phyloP scores from a whole-genome alignment of 2,329 filamentous ascomycete genomes.

The Orbilia ellipsospora region DNA sequence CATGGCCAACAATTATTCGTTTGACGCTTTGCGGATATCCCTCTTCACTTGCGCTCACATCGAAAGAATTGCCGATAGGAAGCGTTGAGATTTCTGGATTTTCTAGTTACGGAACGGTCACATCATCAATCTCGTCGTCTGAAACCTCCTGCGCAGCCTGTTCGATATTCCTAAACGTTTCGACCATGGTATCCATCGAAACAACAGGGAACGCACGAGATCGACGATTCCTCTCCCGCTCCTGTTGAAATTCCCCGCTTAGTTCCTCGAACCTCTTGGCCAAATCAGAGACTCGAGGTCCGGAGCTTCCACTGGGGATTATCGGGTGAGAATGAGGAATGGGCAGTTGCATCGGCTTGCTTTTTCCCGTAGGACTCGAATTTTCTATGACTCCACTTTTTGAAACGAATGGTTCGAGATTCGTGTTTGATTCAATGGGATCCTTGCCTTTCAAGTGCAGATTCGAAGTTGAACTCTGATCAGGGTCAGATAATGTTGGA shows the following conservation, averaged over 20 bases:
- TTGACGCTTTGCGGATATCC: too few species aligned
- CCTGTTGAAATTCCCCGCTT: slow-evolving; percentile 94
- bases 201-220: slow-evolving; percentile 88
- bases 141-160: slow-evolving; percentile 84
- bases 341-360: slow-evolving; percentile 34
- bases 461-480: too few species aligned
- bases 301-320: slow-evolving; percentile 68
- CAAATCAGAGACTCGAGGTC: slow-evolving; percentile 86
- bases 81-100: too few species aligned
- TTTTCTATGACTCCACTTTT: too few species aligned
- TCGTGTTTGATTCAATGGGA: too few species aligned
- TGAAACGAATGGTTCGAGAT: too few species aligned
- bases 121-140: slow-evolving; percentile 56
- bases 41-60: too few species aligned
- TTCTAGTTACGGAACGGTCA: slow-evolving; percentile 54
- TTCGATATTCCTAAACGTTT: slow-evolving; percentile 92
- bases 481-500: too few species aligned
- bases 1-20: too few species aligned
- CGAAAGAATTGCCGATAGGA: too few species aligned
- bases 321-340: slow-evolving; percentile 38
- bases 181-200: slow-evolving; percentile 93
- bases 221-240: slow-evolving; percentile 80
- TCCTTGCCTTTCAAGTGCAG: too few species aligned
- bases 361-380: slow-evolving; percentile 46
- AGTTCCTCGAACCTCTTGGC: slow-evolving; percentile 97